Evolutionary conservation across 768 basidiomycete species (phyloP).

Genomic region (Boletus sensibilis): DNA sequence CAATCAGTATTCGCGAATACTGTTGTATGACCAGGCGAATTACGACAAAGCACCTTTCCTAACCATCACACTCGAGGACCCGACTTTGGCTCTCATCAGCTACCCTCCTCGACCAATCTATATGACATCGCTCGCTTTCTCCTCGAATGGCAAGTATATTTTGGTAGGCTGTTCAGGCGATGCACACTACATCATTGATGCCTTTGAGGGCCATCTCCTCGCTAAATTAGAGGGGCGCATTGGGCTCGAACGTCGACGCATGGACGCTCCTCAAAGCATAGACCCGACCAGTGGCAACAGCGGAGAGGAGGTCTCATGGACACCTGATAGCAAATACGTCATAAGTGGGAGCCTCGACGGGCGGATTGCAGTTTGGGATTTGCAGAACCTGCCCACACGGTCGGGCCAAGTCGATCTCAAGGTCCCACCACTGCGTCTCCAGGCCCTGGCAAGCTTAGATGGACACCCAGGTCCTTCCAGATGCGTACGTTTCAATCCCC

Average conservation of each 20-base stretch:
- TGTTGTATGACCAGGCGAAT: constrained; percentile 82
- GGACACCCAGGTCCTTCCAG: constrained; percentile 83
- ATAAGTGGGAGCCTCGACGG: constrained; percentile 86
- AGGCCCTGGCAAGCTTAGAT: constrained; percentile 55
- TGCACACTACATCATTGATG: constrained; percentile 91
- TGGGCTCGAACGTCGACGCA: constrained; percentile 72
- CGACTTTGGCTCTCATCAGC: constrained; percentile 66
- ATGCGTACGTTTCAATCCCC: constrained; percentile 89
- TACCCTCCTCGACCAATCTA: constrained; percentile 86
- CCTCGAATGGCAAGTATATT: constrained; percentile 84
- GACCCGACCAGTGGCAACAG: constrained; percentile 77
- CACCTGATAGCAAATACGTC: constrained; percentile 90
- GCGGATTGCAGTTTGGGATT: constrained; percentile 84
- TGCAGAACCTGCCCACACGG: constrained; percentile 56
- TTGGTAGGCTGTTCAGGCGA: constrained; percentile 91
- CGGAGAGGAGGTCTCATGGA: constrained; percentile 94
- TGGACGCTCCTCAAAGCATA: constrained; percentile 51
- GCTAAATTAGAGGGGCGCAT: constrained; percentile 83
- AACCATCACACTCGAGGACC: constrained; percentile 79
- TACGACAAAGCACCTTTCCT: constrained; percentile 93
- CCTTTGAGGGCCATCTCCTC: constrained; percentile 80
- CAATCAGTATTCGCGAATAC: constrained; percentile 77
- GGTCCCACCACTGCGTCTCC: constrained; percentile 48
- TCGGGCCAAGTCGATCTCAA: constrained; percentile 56
- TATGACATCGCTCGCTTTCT: constrained; percentile 91